Percentiles rank a stretch among this genome's conserved stretches.
Evolutionary conservation across 2,329 filamentous ascomycete species (phyloP).

Genomic region (Colletotrichum spaethianum): DNA sequence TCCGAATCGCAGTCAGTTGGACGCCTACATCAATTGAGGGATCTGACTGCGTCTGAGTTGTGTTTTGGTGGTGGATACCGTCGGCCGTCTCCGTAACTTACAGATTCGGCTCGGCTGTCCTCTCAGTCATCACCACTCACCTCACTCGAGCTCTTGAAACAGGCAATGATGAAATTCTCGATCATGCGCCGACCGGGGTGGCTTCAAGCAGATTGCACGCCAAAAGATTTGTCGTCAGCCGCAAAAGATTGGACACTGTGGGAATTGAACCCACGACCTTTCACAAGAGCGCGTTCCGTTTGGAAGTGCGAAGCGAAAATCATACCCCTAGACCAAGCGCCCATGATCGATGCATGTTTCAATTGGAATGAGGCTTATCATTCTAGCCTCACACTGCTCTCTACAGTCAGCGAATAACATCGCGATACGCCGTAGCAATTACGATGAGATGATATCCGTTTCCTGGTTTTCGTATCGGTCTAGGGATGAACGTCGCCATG

Average conservation of each 20-base stretch:
- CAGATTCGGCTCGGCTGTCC: too few relatives aligned
- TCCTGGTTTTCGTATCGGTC: neutral
- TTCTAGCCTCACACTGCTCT: rapidly evolving
- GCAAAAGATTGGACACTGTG: slow-evolving; percentile 30
- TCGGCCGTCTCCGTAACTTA: too few relatives aligned
- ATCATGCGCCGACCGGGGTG: neutral
- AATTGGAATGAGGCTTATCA: rapidly evolving
- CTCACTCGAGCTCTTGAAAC: neutral
- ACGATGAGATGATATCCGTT: too few relatives aligned
- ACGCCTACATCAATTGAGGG: neutral
- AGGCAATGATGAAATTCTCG: too few relatives aligned
- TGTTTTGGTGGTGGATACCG: too few relatives aligned
- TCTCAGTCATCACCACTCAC: neutral
- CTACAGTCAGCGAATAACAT: too few relatives aligned
- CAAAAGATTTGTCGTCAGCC: rapidly evolving
- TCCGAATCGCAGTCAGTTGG: too few relatives aligned
- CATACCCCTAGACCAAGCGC: slow-evolving; percentile 42
- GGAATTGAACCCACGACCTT: slow-evolving; percentile 42
- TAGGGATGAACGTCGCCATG: neutral
- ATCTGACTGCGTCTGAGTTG: too few relatives aligned
- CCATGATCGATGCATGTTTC: neutral
- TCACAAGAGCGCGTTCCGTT: neutral
- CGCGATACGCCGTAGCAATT: too few relatives aligned
- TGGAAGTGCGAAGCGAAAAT: slow-evolving; percentile 37
- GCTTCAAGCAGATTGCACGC: too few relatives aligned